Base-by-base conservation (phyloP, 2,329 filamentous ascomycete species). In the Nigrospora oryzae region DNA sequence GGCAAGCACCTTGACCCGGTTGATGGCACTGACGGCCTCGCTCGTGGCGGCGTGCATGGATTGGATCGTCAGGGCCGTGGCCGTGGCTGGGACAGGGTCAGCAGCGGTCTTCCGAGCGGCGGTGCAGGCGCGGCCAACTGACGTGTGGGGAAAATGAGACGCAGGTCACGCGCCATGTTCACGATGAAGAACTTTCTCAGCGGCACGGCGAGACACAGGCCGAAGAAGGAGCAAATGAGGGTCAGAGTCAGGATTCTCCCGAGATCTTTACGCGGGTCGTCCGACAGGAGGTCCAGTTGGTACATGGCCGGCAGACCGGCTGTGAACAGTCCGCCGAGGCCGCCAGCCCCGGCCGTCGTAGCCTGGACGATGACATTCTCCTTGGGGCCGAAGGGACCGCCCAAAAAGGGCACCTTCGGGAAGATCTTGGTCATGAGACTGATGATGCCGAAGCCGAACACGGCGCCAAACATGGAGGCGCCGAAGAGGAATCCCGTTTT, bases 181-280 rank as follows among this genome's bases (percentile, higher is more conserved):
- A 83, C 75, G 60, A 84, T 74, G 66, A 83, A 84, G 66, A 84
- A 84, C 56, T 81, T 81, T 46, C 80, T 75, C n/a, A 81, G 69
- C 11, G 78, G 78, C 0, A 77, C 79, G 42, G 74, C 74, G 51
- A 81, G 79, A 58, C 80, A 79, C 48, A 83, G 70, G 5, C 80
- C 80, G 58, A 82, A 82, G 62, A 81, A 80, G 10, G 74, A 76
- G 48, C 76, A 77, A 40, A 81, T 75, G 39, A 79, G 66, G 3
- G 79, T 82, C 49, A 83, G 68, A 31, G 75, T 75, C 44, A 82
- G 65, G 39, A 83, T 71, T 30, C 74, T 68, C 43, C 69, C 68
- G 52, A 81, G 75, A 35, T 77, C 23, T 28, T 28, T 4, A 28
- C 23, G 23, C 23, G 23, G 23, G 23, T 28, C 23, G 23, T 28